These are phyloP conservation scores for Canna indica DNA, from an alignment of 176 grass and related monocot species.

Conservation along the genomic window DNA sequence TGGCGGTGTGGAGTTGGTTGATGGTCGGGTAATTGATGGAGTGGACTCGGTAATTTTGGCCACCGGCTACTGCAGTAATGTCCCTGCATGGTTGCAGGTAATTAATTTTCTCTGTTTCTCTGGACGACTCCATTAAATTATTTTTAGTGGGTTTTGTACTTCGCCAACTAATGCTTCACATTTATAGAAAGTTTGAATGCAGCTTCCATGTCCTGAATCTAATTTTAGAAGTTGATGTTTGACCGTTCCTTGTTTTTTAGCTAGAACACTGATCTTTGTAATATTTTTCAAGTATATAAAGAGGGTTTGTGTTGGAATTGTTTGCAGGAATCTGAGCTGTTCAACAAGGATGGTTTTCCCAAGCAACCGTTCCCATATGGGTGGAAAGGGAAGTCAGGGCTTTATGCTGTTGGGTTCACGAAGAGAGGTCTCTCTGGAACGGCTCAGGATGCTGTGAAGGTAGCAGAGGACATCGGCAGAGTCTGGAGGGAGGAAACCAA, in stretches of 20 bases:
- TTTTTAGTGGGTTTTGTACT: not conserved
- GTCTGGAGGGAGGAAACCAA: conserved; percentile 33
- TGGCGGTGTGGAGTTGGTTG: conserved; percentile 17
- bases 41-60: conserved; percentile 33
- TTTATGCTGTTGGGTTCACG: conserved; percentile 40
- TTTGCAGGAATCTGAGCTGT: conserved; percentile 27
- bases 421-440: conserved; percentile 37
- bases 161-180: not conserved
- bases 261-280: not conserved
- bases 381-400: conserved; percentile 31
- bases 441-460: conserved; percentile 19
- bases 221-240: not conserved
- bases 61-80: conserved; percentile 42
- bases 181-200: not conserved
- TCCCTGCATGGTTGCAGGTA: conserved; percentile 35
- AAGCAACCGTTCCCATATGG: conserved; percentile 37
- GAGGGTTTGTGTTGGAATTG: too few species aligned
- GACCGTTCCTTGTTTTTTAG: not conserved
- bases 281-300: not conserved
- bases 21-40: conserved; percentile 19
- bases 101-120: not conserved
- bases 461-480: conserved; percentile 31
- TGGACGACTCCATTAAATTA: not conserved
- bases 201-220: too few species aligned
- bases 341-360: conserved; percentile 29